phyloP scores from a whole-genome alignment of 345 rosid species.

The Camelina sativa region DNA sequence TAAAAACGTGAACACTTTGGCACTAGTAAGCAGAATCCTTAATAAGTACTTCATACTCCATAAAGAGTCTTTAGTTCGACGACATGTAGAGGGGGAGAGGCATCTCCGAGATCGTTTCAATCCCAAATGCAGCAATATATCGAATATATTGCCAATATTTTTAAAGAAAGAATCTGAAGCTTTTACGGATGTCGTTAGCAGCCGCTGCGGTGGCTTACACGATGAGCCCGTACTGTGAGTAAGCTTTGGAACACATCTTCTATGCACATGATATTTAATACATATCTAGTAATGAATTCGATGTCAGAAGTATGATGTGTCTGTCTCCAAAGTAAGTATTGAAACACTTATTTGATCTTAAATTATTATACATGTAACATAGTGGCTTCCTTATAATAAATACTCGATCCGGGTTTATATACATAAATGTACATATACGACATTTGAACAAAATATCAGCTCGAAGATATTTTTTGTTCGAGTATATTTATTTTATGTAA shows the following conservation, averaged over 20 bases:
- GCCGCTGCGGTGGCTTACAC: no score
- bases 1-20: neutral
- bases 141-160: no score
- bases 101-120: no score
- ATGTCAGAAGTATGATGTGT: conserved; percentile 3
- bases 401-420: neutral
- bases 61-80: no score
- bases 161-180: no score
- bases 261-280: conserved; percentile 15
- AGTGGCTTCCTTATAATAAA: neutral
- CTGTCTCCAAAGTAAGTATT: neutral
- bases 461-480: conserved; percentile 4
- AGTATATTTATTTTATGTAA: neutral
- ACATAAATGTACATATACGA: neutral
- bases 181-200: no score
- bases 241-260: conserved; percentile 10
- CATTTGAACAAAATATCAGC: neutral
- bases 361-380: neutral
- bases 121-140: no score
- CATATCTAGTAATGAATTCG: conserved; percentile 27
- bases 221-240: no score
- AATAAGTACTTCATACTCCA: no score
- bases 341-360: neutral
- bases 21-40: no score
- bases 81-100: no score